These are phyloP conservation scores for Coemansia sp. DNA, from an alignment of 192 early-diverging fungal species.

Conservation along the genomic window DNA sequence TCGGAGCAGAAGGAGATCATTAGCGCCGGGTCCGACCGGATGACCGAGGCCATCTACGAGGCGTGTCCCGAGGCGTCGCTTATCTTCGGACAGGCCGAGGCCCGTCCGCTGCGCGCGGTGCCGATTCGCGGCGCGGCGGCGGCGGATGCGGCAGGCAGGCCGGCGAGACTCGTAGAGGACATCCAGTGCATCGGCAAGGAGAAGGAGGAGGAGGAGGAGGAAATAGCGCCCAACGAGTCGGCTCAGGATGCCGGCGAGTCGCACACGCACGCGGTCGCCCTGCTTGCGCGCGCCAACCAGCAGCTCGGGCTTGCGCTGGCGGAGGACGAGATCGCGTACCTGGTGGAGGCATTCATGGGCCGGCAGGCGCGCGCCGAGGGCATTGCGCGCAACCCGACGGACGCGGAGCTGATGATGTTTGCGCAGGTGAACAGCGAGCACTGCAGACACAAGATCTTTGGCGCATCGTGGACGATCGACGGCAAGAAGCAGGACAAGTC, in stretches of 20 bases:
- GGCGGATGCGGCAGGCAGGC: constrained; percentile 3
- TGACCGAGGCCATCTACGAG: constrained; percentile 85
- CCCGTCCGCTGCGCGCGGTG: constrained; percentile 64
- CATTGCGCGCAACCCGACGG: constrained; percentile 88
- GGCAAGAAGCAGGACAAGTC: constrained; percentile 75
- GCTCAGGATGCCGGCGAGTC: background rate
- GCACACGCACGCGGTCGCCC: constrained; percentile 35
- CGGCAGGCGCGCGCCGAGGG: constrained; percentile 38
- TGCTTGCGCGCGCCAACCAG: constrained; percentile 79
- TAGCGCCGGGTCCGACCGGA: constrained; percentile 77
- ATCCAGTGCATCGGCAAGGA: constrained; percentile 32
- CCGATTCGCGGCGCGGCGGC: constrained; percentile 33
- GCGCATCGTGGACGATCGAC: constrained; percentile 98
- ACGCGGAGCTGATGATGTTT: constrained; percentile 99
- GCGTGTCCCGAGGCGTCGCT: constrained; percentile 63
- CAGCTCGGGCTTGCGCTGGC: constrained; percentile 93
- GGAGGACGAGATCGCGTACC: constrained; percentile 95
- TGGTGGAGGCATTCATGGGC: constrained; percentile 80
- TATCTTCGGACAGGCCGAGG: constrained; percentile 72
- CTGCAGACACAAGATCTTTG: constrained; percentile 99
- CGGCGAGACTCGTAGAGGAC: constrained; percentile 17
- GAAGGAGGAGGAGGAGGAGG: background rate
- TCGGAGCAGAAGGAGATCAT: constrained; percentile 56
- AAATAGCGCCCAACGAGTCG: background rate
- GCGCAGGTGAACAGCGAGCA: constrained; percentile 99